Evolutionary conservation across 2,329 filamentous ascomycete genomes (phyloP).

Genomic region (Penicillium sp.): DNA sequence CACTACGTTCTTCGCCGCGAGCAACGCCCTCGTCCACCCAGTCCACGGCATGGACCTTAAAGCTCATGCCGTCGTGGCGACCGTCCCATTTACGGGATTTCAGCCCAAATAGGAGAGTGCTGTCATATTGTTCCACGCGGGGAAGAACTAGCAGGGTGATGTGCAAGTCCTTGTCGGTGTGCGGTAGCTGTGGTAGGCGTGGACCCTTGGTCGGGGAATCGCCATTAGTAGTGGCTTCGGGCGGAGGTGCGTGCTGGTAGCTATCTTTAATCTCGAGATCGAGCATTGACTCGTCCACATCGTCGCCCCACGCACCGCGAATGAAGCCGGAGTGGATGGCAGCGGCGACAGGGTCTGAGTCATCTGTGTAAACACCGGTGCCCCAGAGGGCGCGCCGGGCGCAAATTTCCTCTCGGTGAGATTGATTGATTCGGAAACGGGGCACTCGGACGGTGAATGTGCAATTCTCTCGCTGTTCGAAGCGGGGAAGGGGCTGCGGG

Average conservation of each 20-base stretch:
- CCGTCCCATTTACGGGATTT: constrained; percentile 76
- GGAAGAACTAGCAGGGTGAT: constrained; percentile 84
- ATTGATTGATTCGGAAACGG: constrained; percentile 67
- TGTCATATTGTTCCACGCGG: constrained; percentile 70
- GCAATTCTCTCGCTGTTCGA: constrained; percentile 79
- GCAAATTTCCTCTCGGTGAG: constrained; percentile 79
- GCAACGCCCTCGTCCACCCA: constrained; percentile 74
- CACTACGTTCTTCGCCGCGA: constrained; percentile 47
- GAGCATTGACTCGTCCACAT: constrained; percentile 69
- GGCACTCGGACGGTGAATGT: constrained; percentile 86
- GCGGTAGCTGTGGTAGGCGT: constrained; percentile 49
- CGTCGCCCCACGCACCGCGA: constrained; percentile 78
- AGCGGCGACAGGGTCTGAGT: constrained; percentile 88
- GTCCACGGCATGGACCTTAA: constrained; percentile 74
- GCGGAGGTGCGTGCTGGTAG: constrained; percentile 44
- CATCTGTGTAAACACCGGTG: constrained; percentile 90
- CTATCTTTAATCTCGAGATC: constrained; percentile 52
- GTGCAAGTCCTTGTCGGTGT: constrained; percentile 72
- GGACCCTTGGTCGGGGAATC: constrained; percentile 26
- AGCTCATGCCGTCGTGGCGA: constrained; percentile 83
- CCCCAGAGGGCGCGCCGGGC: constrained; percentile 81
- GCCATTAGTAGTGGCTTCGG: constrained; percentile 26
- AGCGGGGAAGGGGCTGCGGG: constrained; percentile 72
- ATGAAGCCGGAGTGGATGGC: constrained; percentile 94
- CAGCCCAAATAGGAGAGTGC: constrained; percentile 74